Evolutionary conservation across 371 early-diverging fungal species (phyloP), one percentile per base, ranked within the genome.

Genomic region (Circinella umbellata): DNA sequence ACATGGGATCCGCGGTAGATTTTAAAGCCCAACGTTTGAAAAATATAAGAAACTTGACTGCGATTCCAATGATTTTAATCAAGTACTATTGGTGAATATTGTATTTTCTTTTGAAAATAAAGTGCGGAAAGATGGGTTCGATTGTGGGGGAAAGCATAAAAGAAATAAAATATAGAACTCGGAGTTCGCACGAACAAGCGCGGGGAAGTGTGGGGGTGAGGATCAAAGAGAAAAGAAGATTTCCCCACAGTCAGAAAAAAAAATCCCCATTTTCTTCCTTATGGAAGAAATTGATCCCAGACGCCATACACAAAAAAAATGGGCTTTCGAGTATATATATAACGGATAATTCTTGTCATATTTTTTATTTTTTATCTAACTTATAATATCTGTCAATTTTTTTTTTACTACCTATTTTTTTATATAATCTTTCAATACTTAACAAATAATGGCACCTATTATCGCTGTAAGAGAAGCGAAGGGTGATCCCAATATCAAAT

Each of bases 401-500:
- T 51, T 64, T 53, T 15, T 17, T 18, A 18, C 38, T 57, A 13
- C 9, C 17, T 66, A 9, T 66, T 54, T 17, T 42, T 67, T 38
- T 59, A 5, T 39, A n/a, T 34, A 27, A 38, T 4, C 36, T 54
- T 13, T 57, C 55, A 67, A 46, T 46, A 42, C 47, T 11, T 47
- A 3, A 47, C 15, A 17, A 5, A 51, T 15, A 51, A 75, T 75
- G 76, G 67, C 72, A n/a, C 75, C 75, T 27, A 72, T 72, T 37
- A 62, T 75, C 61, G 69, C 69, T 38, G 64, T 69, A 20, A 72
- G 69, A 63, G 57, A 66, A 36, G 60, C 63, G 37, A 69, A 64
- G 39, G 73, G 69, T 36, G 76, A 75, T 47, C 73, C 72, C 10
- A 69, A 64, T 39, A 72, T 75, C n/a, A 76, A 73, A 64, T 78